phyloP scores from a whole-genome alignment of 2,329 filamentous ascomycete genomes.

The Arthrobotrys conoides region DNA sequence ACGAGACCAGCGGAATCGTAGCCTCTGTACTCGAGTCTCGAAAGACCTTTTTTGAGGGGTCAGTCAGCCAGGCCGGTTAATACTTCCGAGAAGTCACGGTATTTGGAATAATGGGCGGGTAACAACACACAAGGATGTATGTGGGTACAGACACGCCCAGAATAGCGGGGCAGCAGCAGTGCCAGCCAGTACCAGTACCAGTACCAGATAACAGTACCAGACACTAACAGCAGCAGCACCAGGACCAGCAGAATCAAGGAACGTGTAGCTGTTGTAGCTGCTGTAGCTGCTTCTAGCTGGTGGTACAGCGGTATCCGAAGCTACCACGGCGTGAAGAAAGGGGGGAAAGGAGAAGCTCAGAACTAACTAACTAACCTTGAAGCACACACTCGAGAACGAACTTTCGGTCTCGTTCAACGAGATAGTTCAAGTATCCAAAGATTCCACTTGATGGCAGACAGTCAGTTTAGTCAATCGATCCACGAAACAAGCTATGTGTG shows the following conservation, averaged over 20 bases:
- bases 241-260: neutral
- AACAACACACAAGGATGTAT: constrained; percentile 17
- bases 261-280: neutral
- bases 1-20: constrained; percentile 98
- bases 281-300: neutral
- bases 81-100: constrained; percentile 3
- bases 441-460: constrained; percentile 76
- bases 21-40: constrained; percentile 96
- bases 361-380: constrained; percentile 76
- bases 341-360: too few species aligned
- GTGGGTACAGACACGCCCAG: constrained; percentile 5
- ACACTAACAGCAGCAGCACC: neutral
- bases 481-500: neutral
- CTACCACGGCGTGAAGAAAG: constrained; percentile 1
- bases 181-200: neutral
- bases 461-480: neutral
- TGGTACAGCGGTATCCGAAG: constrained; percentile 2
- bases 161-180: constrained; percentile 23
- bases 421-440: constrained; percentile 99
- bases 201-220: too few species aligned
- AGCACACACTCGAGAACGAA: constrained; percentile 96
- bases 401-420: constrained; percentile 98
- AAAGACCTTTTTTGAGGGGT: constrained; percentile 76
- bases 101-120: constrained; percentile 1
- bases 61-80: constrained; percentile 18